Evolutionary conservation across 108 stramenopile genomes (phyloP), one percentile per base, ranked within the genome.

Genomic region (Fragilaria radians): DNA sequence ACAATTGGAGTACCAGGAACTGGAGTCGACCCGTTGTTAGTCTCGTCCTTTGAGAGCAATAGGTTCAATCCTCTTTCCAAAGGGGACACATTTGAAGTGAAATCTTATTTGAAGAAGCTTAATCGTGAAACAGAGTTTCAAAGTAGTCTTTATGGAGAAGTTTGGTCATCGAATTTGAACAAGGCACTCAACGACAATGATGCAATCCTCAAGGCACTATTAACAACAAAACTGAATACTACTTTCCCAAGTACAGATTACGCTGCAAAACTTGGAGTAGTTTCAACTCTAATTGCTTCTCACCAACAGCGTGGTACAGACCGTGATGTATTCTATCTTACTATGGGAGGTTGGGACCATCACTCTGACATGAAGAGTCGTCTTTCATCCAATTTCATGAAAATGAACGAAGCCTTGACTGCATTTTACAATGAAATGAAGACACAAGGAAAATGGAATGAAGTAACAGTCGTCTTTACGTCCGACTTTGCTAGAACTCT

Each of bases 401-500:
- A 1, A 1, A 22, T 48, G 23, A 48, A 48, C 23, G 47, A 48
- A 4, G 47, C 22, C 19, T 22, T 48, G 19, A 23, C 19, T 23
- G 23, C 19, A 48, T 48, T 48, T 48, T 23, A 48, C 19, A 48
- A 48, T 19, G 47, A 48, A 4, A 48, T 48, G 47, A 48, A 48
- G n/a, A n/a, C n/a, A n/a, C n/a, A n/a, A n/a, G n/a, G n/a, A n/a
- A n/a, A n/a, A n/a, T n/a, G n/a, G n/a, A 4, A 2, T 4, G 1
- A 23, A 48, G 83, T 86, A 32, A 71, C 71, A 23, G 42, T 85
- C 25, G 65, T 83, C 46, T 48, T 72, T n/a, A 66, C 77, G 1
- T 81, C 80, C 26, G 88, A 89, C 34, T 89, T 85, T 61, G 83
- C 69, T 25, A 61, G 80, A 34, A 82, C 79, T 23, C 63, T 81